phyloP scores from a whole-genome alignment of 140 eudicot species.

The Ambrosia hybrid region DNA sequence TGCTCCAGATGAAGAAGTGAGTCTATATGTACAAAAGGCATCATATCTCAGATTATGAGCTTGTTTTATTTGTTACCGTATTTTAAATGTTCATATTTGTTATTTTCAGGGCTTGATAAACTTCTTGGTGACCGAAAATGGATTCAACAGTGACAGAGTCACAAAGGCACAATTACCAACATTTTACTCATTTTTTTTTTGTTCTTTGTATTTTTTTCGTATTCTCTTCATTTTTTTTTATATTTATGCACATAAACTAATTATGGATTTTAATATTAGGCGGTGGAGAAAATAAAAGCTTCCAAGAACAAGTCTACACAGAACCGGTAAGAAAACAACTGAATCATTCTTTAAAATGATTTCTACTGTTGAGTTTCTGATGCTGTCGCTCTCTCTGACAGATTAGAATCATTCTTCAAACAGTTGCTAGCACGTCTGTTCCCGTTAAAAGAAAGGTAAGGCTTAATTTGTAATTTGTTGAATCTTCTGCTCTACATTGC shows the following conservation, averaged over 20 bases:
- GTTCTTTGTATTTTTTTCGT: neutral
- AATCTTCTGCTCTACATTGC: neutral
- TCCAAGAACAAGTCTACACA: slow-evolving; percentile 88
- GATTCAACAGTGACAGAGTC: slow-evolving; percentile 89
- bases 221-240: neutral
- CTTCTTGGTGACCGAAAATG: slow-evolving; percentile 88
- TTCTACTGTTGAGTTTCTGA: slow-evolving; percentile 11
- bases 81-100: neutral
- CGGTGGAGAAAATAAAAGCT: slow-evolving; percentile 91
- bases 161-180: slow-evolving; percentile 45
- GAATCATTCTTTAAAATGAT: neutral
- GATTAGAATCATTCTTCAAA: slow-evolving; percentile 85
- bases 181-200: neutral
- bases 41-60: neutral
- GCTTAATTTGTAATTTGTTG: neutral
- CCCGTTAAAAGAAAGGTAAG: slow-evolving; percentile 84
- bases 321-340: slow-evolving; percentile 57
- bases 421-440: slow-evolving; percentile 51
- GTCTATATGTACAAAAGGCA: slow-evolving; percentile 5
- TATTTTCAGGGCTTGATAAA: slow-evolving; percentile 65
- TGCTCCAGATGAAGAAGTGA: slow-evolving; percentile 94
- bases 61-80: neutral
- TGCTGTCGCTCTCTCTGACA: slow-evolving; percentile 18
- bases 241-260: neutral
- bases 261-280: slow-evolving; percentile 42